Conservation (phyloP, 1,284 basidiomycete genomes). For the Cystobasidium sp. region DNA sequence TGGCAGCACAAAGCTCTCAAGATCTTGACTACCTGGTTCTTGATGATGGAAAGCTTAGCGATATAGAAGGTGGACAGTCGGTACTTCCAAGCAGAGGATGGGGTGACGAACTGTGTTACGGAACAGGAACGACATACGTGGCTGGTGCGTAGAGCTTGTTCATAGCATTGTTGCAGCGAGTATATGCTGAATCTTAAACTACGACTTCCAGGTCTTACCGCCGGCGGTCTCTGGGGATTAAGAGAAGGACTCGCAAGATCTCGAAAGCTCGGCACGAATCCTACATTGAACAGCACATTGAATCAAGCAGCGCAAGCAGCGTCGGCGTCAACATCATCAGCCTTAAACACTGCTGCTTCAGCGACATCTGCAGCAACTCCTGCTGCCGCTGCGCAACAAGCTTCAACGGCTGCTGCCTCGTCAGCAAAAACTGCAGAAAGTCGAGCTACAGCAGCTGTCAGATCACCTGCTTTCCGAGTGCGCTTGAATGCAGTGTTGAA, state of each 20-base stretch:
- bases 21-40: constrained; percentile 83
- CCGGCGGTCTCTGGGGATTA: constrained; percentile 93
- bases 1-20: constrained; percentile 80
- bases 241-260: constrained; percentile 90
- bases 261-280: constrained; percentile 62
- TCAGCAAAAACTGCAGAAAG: constrained; percentile 34
- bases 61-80: constrained; percentile 80
- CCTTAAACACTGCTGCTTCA: constrained; percentile 42
- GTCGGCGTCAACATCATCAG: constrained; percentile 35
- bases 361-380: constrained; percentile 44
- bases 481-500: constrained; percentile 97
- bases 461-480: constrained; percentile 62
- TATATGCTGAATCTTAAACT: not conserved
- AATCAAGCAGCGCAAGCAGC: constrained; percentile 43
- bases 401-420: constrained; percentile 46
- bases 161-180: not conserved
- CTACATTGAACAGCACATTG: constrained; percentile 15
- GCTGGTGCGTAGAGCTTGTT: constrained; percentile 69
- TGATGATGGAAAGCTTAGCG: constrained; percentile 88
- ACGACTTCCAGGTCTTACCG: constrained; percentile 72
- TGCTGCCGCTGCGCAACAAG: constrained; percentile 47
- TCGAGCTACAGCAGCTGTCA: constrained; percentile 33
- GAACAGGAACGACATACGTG: constrained; percentile 98
- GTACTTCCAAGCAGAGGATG: constrained; percentile 92
- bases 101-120: constrained; percentile 99